Evolutionary conservation across 2,329 filamentous ascomycete genomes (phyloP), one percentile per base, ranked within the genome.

Genomic region (Aspergillus fumigatus): DNA sequence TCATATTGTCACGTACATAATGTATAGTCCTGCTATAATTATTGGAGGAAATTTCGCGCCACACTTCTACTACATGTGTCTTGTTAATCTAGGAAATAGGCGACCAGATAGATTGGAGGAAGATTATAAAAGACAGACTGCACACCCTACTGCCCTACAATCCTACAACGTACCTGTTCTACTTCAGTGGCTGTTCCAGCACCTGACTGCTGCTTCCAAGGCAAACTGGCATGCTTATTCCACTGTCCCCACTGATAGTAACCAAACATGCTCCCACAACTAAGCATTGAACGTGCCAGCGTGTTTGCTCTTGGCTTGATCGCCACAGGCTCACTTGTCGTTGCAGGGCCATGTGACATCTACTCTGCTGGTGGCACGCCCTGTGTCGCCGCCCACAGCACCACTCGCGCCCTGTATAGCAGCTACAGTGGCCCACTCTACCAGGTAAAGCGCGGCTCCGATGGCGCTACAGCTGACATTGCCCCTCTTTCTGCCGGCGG

Each of bases 301-400:
- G 55, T 61, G 41, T 48, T 75, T 10, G 67, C 71, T 52, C 51
- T 78, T 21, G 67, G 70, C 23, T 66, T 80, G 19, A 59, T 70
- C 52, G 73, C 69, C 56, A 66, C 70, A 2, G 61, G 67, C 54
- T 71, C 76, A 7, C 65, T 83, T 29, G 80, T 76, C 43, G 66
- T 73, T 19, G 82, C 83, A 41, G 84, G 77, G 11, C 84, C 85
- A 8, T 88, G 84, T 62, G 85, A 88, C 59, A 77, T 87, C 59
- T 88, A 87, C 71, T 66, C 78, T 1, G 75, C 78, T 0, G 84
- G 82, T 0, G 78, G 78, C 51, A 86, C 83, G 1, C 82, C 84
- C n/a, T 88, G 85, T 62, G 73, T 87, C 10, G 85, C 85, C 0
- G 85, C 85, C 0, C 84, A 87, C 66, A 82, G 82, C 67, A 87